phyloP scores from a whole-genome alignment of 805 yeast genomes.

The Candida maltosa region DNA sequence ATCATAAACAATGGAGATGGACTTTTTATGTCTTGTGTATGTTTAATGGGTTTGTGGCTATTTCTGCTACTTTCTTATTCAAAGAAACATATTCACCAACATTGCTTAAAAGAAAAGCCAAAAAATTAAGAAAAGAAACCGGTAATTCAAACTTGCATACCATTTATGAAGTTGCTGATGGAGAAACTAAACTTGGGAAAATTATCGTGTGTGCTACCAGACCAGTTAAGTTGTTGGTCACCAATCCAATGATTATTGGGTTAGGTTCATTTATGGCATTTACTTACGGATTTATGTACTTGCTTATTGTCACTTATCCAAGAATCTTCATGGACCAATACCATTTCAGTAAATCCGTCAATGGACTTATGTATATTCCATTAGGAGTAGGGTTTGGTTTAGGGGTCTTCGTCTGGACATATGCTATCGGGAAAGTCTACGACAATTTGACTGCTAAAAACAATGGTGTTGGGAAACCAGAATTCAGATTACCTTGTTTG shows the following conservation, averaged over 20 bases:
- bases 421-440: conserved; percentile 22
- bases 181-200: conserved; percentile 20
- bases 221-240: conserved; percentile 29
- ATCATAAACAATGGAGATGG: conserved; percentile 34
- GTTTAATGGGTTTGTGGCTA: conserved; percentile 31
- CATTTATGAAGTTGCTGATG: conserved; percentile 31
- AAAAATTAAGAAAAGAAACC: conserved; percentile 24
- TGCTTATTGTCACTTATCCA: conserved; percentile 40
- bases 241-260: conserved; percentile 38
- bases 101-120: conserved; percentile 26
- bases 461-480: conserved; percentile 35
- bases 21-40: conserved; percentile 31
- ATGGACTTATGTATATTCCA: conserved; percentile 37
- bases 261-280: conserved; percentile 41
- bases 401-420: conserved; percentile 32
- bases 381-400: conserved; percentile 35
- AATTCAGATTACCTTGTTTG: conserved; percentile 34
- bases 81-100: conserved; percentile 36
- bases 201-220: conserved; percentile 24
- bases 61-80: conserved; percentile 26
- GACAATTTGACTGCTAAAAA: conserved; percentile 20
- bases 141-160: conserved; percentile 37
- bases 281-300: conserved; percentile 39
- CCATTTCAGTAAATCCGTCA: conserved; percentile 25
- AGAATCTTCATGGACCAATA: conserved; percentile 25